Conservation (phyloP, 2,329 filamentous ascomycete genomes). For the Apiospora saccharicola region DNA sequence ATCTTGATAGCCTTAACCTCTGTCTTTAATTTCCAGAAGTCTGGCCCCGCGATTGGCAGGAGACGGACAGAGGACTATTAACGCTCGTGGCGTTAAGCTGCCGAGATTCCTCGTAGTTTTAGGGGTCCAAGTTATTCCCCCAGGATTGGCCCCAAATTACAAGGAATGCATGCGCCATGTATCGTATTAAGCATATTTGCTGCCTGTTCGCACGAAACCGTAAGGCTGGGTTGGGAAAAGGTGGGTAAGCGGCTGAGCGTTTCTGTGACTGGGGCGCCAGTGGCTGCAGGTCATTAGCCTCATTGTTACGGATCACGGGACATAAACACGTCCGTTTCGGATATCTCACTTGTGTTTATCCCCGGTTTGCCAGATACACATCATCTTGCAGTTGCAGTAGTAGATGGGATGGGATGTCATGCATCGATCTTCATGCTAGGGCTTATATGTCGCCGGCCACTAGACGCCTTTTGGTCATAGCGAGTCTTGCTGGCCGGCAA, state of each 20-base stretch:
- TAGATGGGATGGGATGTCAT: not conserved
- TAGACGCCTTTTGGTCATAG: not conserved
- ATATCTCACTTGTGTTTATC: not conserved
- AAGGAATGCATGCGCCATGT: not conserved
- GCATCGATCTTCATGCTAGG: not conserved
- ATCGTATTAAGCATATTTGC: not conserved
- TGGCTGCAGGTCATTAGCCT: constrained; percentile 4
- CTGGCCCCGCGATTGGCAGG: not conserved
- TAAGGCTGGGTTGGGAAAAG: not conserved
- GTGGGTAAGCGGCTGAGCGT: not conserved
- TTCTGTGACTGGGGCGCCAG: not conserved
- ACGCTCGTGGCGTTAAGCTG: constrained; percentile 1
- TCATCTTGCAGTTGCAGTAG: not conserved
- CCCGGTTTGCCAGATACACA: not conserved
- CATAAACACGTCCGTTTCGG: not conserved
- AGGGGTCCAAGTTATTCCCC: not conserved
- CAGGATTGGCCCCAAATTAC: not conserved
- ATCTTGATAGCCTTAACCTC: not conserved
- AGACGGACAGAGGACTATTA: not conserved
- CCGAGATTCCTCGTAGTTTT: not conserved
- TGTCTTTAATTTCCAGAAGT: not conserved
- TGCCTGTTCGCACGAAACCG: not conserved
- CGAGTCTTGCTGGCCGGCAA: not conserved
- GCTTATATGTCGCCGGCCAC: not conserved
- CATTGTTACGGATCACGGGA: not conserved